Conservation (phyloP, 306 rosid genomes). For the Citrullus colocynthis region DNA sequence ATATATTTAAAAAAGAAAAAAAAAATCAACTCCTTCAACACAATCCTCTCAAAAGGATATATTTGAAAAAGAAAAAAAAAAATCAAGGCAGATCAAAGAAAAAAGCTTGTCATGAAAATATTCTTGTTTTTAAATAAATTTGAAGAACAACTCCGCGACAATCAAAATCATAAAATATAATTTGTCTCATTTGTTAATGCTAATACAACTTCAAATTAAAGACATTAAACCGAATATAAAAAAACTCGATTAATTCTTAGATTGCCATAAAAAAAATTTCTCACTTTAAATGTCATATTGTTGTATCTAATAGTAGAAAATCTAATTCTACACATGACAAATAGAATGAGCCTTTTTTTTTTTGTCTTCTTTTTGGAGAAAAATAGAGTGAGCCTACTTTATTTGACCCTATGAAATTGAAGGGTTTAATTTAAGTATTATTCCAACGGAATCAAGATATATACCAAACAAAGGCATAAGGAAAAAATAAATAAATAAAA, state of each 20-base stretch:
- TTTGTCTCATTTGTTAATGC: not conserved
- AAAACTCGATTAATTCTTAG: not conserved
- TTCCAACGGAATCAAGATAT: not conserved
- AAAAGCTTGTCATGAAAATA: too few relatives aligned
- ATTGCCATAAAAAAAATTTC: not conserved
- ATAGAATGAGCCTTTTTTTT: not conserved
- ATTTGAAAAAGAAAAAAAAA: not conserved
- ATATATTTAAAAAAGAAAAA: not conserved
- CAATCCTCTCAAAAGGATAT: not conserved
- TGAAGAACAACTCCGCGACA: too few relatives aligned
- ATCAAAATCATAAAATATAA: too few relatives aligned
- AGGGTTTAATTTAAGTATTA: not conserved
- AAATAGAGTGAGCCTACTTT: not conserved
- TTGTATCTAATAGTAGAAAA: not conserved
- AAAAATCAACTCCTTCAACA: not conserved
- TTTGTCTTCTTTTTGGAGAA: too few relatives aligned
- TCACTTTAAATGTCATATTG: not conserved
- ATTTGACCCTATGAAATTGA: not conserved
- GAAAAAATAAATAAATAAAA: not conserved
- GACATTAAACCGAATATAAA: not conserved
- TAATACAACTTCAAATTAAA: too few relatives aligned
- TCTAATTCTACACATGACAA: not conserved
- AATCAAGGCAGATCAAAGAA: too few relatives aligned
- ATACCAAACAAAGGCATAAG: not conserved
- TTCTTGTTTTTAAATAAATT: too few relatives aligned